phyloP scores from a whole-genome alignment of 176 grass and related monocot genomes.

The Oryza meyeriana region DNA sequence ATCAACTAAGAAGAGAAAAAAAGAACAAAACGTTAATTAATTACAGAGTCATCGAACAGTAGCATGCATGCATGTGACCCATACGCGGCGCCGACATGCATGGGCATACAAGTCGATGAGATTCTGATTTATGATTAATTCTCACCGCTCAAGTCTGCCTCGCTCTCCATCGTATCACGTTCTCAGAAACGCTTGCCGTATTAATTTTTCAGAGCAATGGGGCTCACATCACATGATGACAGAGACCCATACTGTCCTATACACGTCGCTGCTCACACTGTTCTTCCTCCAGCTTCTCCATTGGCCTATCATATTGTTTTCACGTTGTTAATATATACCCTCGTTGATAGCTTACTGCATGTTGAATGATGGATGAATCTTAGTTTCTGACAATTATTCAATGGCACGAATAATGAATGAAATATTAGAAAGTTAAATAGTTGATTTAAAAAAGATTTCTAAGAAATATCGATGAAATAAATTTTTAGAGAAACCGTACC shows the following conservation, averaged over 20 bases:
- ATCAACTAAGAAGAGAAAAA: too few relatives aligned
- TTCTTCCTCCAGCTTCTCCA: too few relatives aligned
- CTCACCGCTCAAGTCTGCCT: background rate
- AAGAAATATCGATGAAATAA: too few relatives aligned
- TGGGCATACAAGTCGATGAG: background rate
- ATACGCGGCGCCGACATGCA: background rate
- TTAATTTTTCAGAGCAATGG: background rate
- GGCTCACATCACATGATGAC: background rate
- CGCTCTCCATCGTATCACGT: too few relatives aligned
- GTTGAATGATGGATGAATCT: too few relatives aligned
- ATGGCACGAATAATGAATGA: too few relatives aligned
- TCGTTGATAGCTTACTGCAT: background rate
- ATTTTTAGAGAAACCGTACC: too few relatives aligned
- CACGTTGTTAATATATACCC: background rate
- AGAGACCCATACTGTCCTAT: background rate
- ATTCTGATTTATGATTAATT: background rate
- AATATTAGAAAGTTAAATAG: too few relatives aligned
- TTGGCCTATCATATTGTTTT: too few relatives aligned
- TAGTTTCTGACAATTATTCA: too few relatives aligned
- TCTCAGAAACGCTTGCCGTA: background rate
- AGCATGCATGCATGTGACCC: background rate
- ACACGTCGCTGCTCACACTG: background rate
- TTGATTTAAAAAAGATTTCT: too few relatives aligned
- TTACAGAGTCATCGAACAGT: background rate
- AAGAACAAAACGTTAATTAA: too few relatives aligned